A percentile compares a stretch with the other conserved stretches of the same genome.
These are phyloP conservation scores for Bimuria novae-zelandiae DNA, from an alignment of 2,329 filamentous ascomycete species.

Conservation along the genomic window DNA sequence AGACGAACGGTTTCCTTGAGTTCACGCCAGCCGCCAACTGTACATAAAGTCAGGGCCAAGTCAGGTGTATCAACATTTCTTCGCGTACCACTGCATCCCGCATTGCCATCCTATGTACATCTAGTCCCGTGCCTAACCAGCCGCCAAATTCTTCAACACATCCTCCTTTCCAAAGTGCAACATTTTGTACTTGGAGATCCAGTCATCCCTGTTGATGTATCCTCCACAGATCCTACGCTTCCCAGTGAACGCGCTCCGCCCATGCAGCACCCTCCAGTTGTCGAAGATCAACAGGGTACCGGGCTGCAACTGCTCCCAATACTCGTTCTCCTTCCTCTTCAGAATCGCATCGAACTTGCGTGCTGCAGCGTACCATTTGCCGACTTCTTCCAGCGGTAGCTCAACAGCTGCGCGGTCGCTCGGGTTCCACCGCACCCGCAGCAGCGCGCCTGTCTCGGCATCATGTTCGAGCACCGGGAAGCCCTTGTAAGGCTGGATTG, in stretches of 20 bases:
- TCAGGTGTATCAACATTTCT: slow-evolving; percentile 37
- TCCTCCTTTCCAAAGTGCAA: slow-evolving; percentile 19
- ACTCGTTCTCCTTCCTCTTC: slow-evolving; percentile 67
- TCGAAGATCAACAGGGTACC: slow-evolving; percentile 89
- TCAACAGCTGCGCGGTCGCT: slow-evolving; percentile 78
- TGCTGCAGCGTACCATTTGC: slow-evolving; percentile 79
- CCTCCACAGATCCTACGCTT: slow-evolving; percentile 86
- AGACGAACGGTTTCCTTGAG: slow-evolving; percentile 22
- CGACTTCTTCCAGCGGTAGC: slow-evolving; percentile 56
- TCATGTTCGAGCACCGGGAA: slow-evolving; percentile 75
- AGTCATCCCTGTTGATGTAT: slow-evolving; percentile 56
- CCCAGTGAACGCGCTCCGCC: slow-evolving; percentile 80
- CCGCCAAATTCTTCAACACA: slow-evolving; percentile 20
- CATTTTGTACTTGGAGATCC: slow-evolving; percentile 29
- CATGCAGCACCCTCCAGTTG: slow-evolving; percentile 94
- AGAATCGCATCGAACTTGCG: slow-evolving; percentile 74
- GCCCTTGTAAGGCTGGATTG: slow-evolving; percentile 71
- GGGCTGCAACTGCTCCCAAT: slow-evolving; percentile 79
- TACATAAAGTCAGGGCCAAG: slow-evolving; percentile 33
- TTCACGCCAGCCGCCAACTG: slow-evolving; percentile 19
- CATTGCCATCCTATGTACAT: not conserved
- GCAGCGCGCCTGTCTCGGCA: slow-evolving; percentile 49
- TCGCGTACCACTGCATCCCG: slow-evolving; percentile 9
- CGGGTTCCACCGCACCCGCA: slow-evolving; percentile 89
- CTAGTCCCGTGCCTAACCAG: slow-evolving; percentile 9